These are phyloP conservation scores for Claviceps africana DNA, from an alignment of 2,329 filamentous ascomycete genomes.

Conservation along the genomic window DNA sequence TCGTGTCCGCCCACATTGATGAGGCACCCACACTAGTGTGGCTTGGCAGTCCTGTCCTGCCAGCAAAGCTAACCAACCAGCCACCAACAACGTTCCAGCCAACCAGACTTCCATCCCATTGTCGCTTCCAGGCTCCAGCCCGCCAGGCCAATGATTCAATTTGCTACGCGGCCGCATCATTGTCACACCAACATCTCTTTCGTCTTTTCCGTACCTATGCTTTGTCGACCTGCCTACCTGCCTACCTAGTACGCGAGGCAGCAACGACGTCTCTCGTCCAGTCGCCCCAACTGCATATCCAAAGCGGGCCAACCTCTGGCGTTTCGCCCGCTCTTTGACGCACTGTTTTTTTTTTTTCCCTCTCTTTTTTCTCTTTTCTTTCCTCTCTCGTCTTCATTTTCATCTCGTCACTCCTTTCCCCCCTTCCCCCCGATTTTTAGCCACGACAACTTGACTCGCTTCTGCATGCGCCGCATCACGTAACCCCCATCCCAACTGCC, in stretches of 20 bases:
- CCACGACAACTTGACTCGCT: slow-evolving; percentile 8
- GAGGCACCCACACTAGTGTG: background rate
- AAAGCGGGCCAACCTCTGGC: background rate
- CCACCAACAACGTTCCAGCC: no score
- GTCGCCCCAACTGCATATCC: background rate
- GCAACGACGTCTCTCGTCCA: background rate
- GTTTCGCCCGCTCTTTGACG: background rate
- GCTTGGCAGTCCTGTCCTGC: background rate
- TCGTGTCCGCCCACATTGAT: background rate
- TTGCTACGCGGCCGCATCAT: background rate
- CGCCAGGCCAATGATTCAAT: background rate
- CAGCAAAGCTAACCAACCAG: background rate
- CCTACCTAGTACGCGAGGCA: background rate
- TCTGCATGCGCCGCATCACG: slow-evolving; percentile 20
- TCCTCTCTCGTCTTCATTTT: no score
- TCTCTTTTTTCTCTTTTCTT: background rate
- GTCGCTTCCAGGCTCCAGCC: background rate
- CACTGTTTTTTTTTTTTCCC: background rate
- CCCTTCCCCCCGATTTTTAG: no score
- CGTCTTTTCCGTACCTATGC: background rate
- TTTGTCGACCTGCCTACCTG: background rate
- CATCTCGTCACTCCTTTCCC: background rate
- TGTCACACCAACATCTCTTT: background rate
- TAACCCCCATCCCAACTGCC: slow-evolving; percentile 16
- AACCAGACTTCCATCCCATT: background rate